These are phyloP conservation scores for Adansonia rubrostipa DNA, from an alignment of 441 rosid species.

Conservation along the genomic window DNA sequence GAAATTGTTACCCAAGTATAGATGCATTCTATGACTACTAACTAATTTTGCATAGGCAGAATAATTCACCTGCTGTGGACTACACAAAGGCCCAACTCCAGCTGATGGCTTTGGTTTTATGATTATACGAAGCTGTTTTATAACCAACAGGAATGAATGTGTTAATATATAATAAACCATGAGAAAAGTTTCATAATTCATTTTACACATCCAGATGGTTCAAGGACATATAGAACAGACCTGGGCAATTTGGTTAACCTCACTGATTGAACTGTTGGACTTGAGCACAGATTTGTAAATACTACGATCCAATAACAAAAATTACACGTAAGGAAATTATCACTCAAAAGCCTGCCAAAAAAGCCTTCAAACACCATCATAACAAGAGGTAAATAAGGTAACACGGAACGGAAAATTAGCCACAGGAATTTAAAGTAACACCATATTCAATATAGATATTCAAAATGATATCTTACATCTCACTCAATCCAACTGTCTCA, in stretches of 20 bases:
- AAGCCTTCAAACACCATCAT: constrained; percentile 12
- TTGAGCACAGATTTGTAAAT: constrained; percentile 84
- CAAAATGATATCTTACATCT: not conserved
- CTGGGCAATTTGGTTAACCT: constrained; percentile 97
- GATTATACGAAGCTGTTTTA: constrained; percentile 87
- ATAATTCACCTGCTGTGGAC: constrained; percentile 82
- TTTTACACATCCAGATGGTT: constrained; percentile 25
- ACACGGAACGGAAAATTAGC: not conserved
- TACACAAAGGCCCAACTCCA: constrained; percentile 84
- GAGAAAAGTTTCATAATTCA: constrained; percentile 20
- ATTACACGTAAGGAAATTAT: constrained; percentile 22
- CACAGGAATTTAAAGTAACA: constrained; percentile 17
- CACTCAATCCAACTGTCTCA: constrained; percentile 1
- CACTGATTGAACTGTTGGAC: constrained; percentile 80
- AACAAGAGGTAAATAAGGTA: constrained; percentile 11
- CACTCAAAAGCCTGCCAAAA: constrained; percentile 11
- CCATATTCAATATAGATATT: not conserved
- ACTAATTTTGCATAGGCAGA: constrained; percentile 27
- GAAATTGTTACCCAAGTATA: constrained; percentile 13
- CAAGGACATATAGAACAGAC: constrained; percentile 51
- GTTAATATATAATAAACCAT: constrained; percentile 29
- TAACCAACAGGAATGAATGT: constrained; percentile 33
- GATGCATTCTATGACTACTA: constrained; percentile 19
- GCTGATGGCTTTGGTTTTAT: constrained; percentile 77
- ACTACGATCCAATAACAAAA: constrained; percentile 52